Evolutionary conservation across 2,329 filamentous ascomycete genomes (phyloP).

Genomic region (Neobulgaria alba): DNA sequence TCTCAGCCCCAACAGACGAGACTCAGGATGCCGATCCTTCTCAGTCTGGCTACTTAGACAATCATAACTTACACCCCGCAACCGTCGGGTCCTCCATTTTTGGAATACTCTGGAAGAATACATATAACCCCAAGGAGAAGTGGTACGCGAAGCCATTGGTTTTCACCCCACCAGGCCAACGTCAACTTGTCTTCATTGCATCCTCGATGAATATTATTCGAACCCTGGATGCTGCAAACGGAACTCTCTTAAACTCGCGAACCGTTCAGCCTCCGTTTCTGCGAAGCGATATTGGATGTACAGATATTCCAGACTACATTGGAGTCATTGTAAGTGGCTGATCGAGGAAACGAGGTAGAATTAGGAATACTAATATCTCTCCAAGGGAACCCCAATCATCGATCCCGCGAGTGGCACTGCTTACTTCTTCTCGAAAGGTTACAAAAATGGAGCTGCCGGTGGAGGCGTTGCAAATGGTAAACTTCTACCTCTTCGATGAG

Average conservation of each 20-base stretch:
- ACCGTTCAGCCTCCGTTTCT: constrained; percentile 34
- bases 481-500: neutral
- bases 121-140: constrained; percentile 24
- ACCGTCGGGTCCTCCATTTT: constrained; percentile 30
- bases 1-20: constrained; percentile 9
- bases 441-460: constrained; percentile 23
- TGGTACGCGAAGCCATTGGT: constrained; percentile 37
- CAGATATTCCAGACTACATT: constrained; percentile 33
- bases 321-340: constrained; percentile 26
- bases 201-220: constrained; percentile 34
- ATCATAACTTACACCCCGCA: constrained; percentile 35
- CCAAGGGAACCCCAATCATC: constrained; percentile 32
- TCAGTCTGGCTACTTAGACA: constrained; percentile 32
- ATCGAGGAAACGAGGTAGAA: neutral
- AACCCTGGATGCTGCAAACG: constrained; percentile 34
- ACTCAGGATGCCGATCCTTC: constrained; percentile 24
- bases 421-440: constrained; percentile 33
- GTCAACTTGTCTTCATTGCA: constrained; percentile 32
- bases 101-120: constrained; percentile 30
- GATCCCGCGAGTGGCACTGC: constrained; percentile 30
- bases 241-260: constrained; percentile 30
- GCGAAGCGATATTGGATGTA: constrained; percentile 27
- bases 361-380: too few species aligned
- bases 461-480: constrained; percentile 22
- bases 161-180: constrained; percentile 32